Conservation (phyloP, 495 filamentous ascomycete species). For the Copromyces sp. region DNA sequence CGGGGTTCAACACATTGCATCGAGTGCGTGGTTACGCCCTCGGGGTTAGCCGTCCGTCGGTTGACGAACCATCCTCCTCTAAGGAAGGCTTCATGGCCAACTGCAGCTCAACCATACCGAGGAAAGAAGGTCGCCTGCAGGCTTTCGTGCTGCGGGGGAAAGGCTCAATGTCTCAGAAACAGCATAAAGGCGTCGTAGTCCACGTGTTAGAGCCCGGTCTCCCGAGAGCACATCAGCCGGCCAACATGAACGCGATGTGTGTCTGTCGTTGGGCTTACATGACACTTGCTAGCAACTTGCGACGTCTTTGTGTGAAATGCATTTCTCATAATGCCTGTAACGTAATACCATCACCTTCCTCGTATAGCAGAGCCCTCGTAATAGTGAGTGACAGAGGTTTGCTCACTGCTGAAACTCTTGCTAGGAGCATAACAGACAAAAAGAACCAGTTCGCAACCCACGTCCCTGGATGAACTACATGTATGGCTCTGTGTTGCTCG, state of each 20-base stretch:
- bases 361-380: not conserved
- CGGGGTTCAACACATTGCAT: not conserved
- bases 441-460: not conserved
- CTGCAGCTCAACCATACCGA: not conserved
- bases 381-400: not conserved
- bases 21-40: not conserved
- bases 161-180: not conserved
- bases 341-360: not conserved
- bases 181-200: not conserved
- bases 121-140: not conserved
- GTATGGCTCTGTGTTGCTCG: not conserved
- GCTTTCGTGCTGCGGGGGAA: not conserved
- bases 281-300: not conserved
- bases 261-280: not conserved
- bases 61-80: not conserved
- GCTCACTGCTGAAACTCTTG: not conserved
- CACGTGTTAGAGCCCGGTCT: not conserved
- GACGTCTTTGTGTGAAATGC: not conserved
- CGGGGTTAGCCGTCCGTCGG: not conserved
- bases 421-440: not conserved
- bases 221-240: not conserved
- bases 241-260: not conserved
- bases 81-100: not conserved
- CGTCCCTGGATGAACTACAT: not conserved
- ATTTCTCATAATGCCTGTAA: not conserved